Evolutionary conservation across 495 filamentous ascomycete species (phyloP), one percentile per base, ranked within the genome.

Genomic region (Trichoderma virens): DNA sequence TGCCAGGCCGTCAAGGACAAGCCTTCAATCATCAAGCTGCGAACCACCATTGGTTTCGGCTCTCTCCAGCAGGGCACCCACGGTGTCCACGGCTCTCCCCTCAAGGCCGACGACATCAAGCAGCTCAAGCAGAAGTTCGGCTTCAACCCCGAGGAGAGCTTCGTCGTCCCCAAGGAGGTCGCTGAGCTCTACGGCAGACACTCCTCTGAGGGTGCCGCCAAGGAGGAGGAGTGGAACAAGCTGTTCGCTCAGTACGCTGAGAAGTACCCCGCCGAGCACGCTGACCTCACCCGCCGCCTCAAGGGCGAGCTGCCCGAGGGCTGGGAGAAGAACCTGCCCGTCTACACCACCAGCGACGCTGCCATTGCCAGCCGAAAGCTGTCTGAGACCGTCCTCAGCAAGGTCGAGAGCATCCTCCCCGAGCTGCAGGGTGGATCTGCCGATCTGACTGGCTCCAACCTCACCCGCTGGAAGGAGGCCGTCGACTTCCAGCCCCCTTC

Each of bases 381-480:
- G 31, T 98, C 94, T 68, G 94, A 99, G 83, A 86, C 83, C 63
- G 91, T 97, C 64, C 86, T 99, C 69, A 86, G 90, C 78, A 92
- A 91, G 77, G 87, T 99, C 73, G 86, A 96, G 81, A 76, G 82
- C 34, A 84, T 80, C 68, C 69, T 99, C 63, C 94, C 94, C 68
- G 95, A 98, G 78, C 86, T 99, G 63, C 78, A 98, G 39, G 95
- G 93, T 71, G 94, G 94, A 64, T 99, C 94, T 66, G 94, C 94
- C 65, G 94, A 99, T 83, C 78, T 99, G 84, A 99, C 94, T 68
- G 91, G 90, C 73, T 98, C 94, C 68, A 99, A 98, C 85, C 89
- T 98, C 80, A 99, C 94, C 67, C 87, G 92, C 72, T 96, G 91
- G 89, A 99, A 98, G 89, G 86, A 89, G 64, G 93, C 94, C 47